Evolutionary conservation across 352 stramenopile species (phyloP).

Genomic region (Phytopythium chamaehyphon): DNA sequence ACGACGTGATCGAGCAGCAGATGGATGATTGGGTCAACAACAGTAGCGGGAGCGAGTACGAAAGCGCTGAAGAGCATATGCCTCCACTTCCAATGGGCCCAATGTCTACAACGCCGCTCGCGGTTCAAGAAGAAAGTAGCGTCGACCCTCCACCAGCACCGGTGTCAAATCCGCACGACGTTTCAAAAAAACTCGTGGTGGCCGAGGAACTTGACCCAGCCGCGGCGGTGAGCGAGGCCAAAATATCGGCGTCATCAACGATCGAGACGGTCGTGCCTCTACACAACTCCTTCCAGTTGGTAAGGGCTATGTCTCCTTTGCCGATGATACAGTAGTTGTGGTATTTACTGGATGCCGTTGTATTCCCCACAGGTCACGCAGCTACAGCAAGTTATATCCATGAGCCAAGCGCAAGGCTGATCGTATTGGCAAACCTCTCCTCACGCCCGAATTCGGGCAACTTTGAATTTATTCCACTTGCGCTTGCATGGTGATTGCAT

Average conservation of each 20-base stretch:
- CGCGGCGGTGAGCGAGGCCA: constrained; percentile 35
- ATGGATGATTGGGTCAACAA: constrained; percentile 57
- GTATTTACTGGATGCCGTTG: background rate
- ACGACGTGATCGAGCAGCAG: constrained; percentile 37
- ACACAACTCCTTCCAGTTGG: constrained; percentile 60
- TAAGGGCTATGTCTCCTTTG: constrained; percentile 17
- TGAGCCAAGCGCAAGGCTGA: constrained; percentile 37
- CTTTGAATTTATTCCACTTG: constrained; percentile 4
- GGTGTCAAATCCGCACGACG: constrained; percentile 10
- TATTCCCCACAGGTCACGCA: constrained; percentile 31
- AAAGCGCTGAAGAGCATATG: constrained; percentile 10
- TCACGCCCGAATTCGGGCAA: too few relatives aligned
- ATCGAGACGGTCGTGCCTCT: constrained; percentile 75
- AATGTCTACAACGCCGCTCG: constrained; percentile 1
- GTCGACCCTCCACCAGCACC: constrained; percentile 3
- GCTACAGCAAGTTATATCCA: constrained; percentile 50
- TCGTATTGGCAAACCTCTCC: background rate
- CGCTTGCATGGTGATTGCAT: too few relatives aligned
- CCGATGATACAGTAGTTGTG: too few relatives aligned
- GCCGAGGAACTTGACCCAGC: constrained; percentile 31
- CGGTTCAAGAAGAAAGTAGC: background rate
- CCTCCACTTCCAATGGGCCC: constrained; percentile 6
- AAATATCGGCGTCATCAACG: constrained; percentile 60
- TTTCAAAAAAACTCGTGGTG: constrained; percentile 28
- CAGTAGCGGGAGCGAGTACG: constrained; percentile 27